Evolutionary conservation across 345 rosid species (phyloP).

Genomic region (Pseudoturritis turrita): DNA sequence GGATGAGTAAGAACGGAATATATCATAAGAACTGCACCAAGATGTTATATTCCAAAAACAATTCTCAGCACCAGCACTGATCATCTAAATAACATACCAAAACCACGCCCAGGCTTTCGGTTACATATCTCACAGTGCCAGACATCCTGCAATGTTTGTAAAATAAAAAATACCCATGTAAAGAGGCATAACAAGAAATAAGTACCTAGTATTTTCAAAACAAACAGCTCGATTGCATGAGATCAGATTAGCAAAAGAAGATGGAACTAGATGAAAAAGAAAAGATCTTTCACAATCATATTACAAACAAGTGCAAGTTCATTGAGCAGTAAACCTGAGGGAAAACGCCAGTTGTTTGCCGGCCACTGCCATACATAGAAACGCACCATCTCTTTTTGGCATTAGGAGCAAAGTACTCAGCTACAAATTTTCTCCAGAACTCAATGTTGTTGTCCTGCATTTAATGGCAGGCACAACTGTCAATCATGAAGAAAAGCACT

Average conservation of each 20-base stretch:
- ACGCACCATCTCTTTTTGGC: constrained; percentile 99
- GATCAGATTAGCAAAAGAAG: not conserved
- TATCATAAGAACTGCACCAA: not conserved
- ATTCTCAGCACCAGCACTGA: not conserved
- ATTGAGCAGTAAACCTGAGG: constrained; percentile 71
- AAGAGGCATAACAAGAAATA: constrained; percentile 16
- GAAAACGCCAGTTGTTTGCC: constrained; percentile 91
- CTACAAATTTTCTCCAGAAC: constrained; percentile 96
- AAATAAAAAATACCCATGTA: not conserved
- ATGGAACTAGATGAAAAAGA: not conserved
- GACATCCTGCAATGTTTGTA: constrained; percentile 63
- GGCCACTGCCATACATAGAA: constrained; percentile 98
- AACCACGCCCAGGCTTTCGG: constrained; percentile 97
- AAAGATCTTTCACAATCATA: not conserved
- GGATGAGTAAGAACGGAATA: not conserved
- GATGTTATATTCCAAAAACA: not conserved
- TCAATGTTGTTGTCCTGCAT: constrained; percentile 93
- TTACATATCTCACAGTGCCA: constrained; percentile 99
- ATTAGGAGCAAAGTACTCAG: constrained; percentile 86
- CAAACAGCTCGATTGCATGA: not conserved
- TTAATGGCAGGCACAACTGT: constrained; percentile 16
- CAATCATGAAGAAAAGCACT: constrained; percentile 4
- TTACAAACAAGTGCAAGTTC: not conserved
- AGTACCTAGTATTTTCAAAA: not conserved
- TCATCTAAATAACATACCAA: constrained; percentile 54